Base-by-base conservation (phyloP, 345 rosid genomes). In the Syzygium jambos region DNA sequence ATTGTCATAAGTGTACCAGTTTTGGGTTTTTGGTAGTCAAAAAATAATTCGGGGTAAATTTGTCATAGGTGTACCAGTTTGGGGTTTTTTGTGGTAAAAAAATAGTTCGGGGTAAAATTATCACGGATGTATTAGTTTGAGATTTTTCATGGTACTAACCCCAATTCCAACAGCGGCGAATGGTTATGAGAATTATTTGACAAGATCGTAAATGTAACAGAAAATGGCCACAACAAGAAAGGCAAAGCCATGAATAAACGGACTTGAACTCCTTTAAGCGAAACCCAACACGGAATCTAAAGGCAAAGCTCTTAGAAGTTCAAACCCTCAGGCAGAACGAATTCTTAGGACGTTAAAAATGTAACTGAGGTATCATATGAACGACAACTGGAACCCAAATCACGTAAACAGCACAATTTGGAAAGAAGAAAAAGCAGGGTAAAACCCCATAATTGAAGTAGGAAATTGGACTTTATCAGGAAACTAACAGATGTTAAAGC, bases 151-250 rank as follows among this genome's bases (percentile, higher is more conserved):
- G 4, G 4, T 38, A 38, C 4, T 38, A 38, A 38, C 41, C 41
- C 41, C 3, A 38, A 38, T 3, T 38, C 41, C 3, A 38, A 5
- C 5, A 3, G 1, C 27, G 7, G 15, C 7, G 0, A 59, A 27
- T 12, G 65, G 16, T 27, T 27, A 25, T 0, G 5, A 59, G 13
- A 52, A 52, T 52, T 52, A 52, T 52, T 19, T 13, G 19, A 52
- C 11, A 59, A 59, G 65, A 59, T 59, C 16, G 3, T 59, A 5
- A 59, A 27, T 11, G 30, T 59, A 59, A 25, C 7, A 57, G 3
- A 10, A 25, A 57, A 25, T 25, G 65, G 65, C 29, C 65, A 25
- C 7, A 25, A 57, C 25, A 11, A 57, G 65, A 23, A 10, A 25
- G 65, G 65, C 61, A 25, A 57, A 57, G 15, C 65, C 65, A 5